Evolutionary conservation across 495 filamentous ascomycete genomes (phyloP), one percentile per base, ranked within the genome.

Genomic region (Podospora pseudocomata): DNA sequence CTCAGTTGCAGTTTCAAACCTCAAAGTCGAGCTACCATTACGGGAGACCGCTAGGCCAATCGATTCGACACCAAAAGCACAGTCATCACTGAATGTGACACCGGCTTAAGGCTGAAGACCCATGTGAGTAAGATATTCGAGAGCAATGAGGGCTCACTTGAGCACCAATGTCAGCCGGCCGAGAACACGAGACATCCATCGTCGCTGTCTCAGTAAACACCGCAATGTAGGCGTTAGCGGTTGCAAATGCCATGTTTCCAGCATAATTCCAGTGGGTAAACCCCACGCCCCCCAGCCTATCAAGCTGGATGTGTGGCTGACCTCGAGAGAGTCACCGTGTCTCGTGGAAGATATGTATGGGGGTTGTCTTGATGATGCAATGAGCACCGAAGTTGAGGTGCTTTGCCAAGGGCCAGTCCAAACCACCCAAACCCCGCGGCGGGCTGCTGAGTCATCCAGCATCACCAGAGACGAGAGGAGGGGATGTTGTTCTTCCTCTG

Each of bases 341-440:
- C 27, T 59, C 23, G 63, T 61, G 27, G 54, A 58, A 66, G 16
- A 57, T 32, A 20, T 34, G 66, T 53, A 61, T 54, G 63, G 63
- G 53, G 54, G 60, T 26, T 5, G 55, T 58, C 63, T 53, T 65
- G 71, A 70, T 73, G 71, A 68, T 73, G 71, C 71, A 70, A 73
- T 73, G 20, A 7, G 26, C 61, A 59, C 63, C 27, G 55, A 30
- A n/a, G 60, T 44, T 70, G 71, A 70, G 65, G 68, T 67, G 67
- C 68, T 72, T 53, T 58, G 27, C 69, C 63, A 65, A 68, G 53
- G 23, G 60, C 1, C 44, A 57, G 18, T 28, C 56, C 44, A n/a
- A 44, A 68, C 67, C 67, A 66, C 65, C 66, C 65, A 66, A 66
- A 61, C 69, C 69, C 65, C 63, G 64, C 69, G 69, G 7, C n/a